A percentile compares a stretch with the other conserved stretches of the same genome.
Conservation (phyloP, 2,329 filamentous ascomycete species). For the Alternaria ventricosa region DNA sequence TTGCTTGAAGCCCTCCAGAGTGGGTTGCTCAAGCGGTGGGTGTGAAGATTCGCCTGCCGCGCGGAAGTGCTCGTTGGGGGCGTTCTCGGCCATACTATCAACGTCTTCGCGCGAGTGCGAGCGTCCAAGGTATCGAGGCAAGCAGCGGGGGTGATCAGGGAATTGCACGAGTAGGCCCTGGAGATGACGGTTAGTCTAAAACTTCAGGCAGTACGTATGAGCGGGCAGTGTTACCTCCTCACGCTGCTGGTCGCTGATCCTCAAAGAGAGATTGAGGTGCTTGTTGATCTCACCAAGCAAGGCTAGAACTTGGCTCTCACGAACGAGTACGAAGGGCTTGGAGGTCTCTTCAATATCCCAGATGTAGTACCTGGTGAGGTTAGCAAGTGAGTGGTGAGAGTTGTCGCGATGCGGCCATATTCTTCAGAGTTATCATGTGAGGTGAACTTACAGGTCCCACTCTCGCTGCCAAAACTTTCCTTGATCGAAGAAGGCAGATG, state of each 20-base stretch:
- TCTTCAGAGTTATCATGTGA: conserved; percentile 17
- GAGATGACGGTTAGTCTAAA: background rate
- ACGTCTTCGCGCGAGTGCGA: conserved; percentile 57
- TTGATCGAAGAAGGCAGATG: conserved; percentile 63
- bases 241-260: conserved; percentile 62
- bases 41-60: conserved; percentile 25
- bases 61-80: conserved; percentile 21
- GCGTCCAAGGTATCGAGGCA: conserved; percentile 71
- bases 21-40: conserved; percentile 41
- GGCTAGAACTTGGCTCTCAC: conserved; percentile 67
- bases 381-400: background rate
- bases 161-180: conserved; percentile 68
- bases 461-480: conserved; percentile 64
- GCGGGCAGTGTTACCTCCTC: conserved; percentile 37
- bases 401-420: conserved; percentile 2
- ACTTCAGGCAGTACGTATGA: background rate
- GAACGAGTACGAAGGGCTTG: conserved; percentile 71
- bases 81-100: conserved; percentile 44
- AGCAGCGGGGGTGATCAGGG: conserved; percentile 63
- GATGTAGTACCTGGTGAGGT: conserved; percentile 67
- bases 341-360: conserved; percentile 50
- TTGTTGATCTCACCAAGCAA: conserved; percentile 71
- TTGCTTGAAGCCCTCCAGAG: conserved; percentile 58
- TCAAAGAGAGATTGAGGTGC: conserved; percentile 59
- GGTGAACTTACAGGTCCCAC: conserved; percentile 79